Base-by-base conservation (phyloP, 2,329 filamentous ascomycete species). In the Fusarium sp. region DNA sequence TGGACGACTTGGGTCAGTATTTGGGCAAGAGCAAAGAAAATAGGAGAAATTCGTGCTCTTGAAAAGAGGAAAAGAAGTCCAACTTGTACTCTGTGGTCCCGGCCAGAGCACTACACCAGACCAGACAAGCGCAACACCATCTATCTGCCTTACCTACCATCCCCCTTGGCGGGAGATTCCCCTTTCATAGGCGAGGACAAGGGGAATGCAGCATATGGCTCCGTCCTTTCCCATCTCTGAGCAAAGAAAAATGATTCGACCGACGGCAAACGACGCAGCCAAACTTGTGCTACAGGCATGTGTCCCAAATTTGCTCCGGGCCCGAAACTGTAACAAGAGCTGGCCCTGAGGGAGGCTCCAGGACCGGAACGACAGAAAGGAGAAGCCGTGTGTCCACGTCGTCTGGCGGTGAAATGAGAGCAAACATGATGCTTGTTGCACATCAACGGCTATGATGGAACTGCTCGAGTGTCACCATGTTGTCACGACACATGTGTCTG, bases 341-440 rank as follows among this genome's bases (percentile, higher is more conserved):
- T n/a, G n/a, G n/a, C n/a, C n/a, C n/a, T n/a, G n/a, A n/a, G n/a
- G 31, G 31, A 51, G 47, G 72, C 67, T 66, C 62, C 66, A 63
- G 52, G 50, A 62, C 56, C 44, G 59, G 30, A 54, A 37, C 31
- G 62, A 71, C 68, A 70, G 44, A 61, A 55, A 31, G 55, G 51
- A 64, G 43, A 47, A 37, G 48, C 48, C 54, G 57, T 66, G 64
- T 66, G 51, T 39, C 47, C 51, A 52, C 62, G 51, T 65, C 53
- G 60, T 61, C 58, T 57, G 54, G 47, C 40, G 30, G 68, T 66
- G 68, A 73, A 70, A 75, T 75, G 66, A 72, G 60, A 10, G 73
- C 73, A 75, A 75, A 76, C 73, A 73, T 65, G 31, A 37, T 62
- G 53, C 43, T 11, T 46, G 73, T 76, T 27, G 69, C 66, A 76